A percentile compares a stretch with the other conserved stretches of the same genome.
These are phyloP conservation scores for Hyaloscypha variabilis DNA, from an alignment of 495 filamentous ascomycete species.

Conservation along the genomic window DNA sequence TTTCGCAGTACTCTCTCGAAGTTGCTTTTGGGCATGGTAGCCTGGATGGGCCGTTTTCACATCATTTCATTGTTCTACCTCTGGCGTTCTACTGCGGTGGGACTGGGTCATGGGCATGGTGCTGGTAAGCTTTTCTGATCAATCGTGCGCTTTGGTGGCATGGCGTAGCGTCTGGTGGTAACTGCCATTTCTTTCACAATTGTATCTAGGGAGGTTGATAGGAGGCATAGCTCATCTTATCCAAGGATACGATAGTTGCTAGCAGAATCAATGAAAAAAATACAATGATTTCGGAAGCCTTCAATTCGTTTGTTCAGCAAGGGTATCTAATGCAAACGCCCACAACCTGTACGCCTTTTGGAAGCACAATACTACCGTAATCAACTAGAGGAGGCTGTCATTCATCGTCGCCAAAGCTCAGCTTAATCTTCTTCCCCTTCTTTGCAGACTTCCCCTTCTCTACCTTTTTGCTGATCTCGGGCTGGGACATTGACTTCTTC, in stretches of 20 bases:
- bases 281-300: not conserved
- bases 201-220: slow-evolving; percentile 8
- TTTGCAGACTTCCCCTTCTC: slow-evolving; percentile 38
- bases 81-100: slow-evolving; percentile 13
- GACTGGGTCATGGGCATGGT: not conserved
- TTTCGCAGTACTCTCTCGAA: slow-evolving; percentile 1
- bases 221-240: slow-evolving; percentile 9
- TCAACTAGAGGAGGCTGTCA: slow-evolving; percentile 11
- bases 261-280: not conserved
- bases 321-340: slow-evolving; percentile 6
- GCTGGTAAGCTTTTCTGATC: not conserved
- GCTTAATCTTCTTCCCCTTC: slow-evolving; percentile 60
- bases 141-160: slow-evolving; percentile 6
- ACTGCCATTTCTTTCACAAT: slow-evolving; percentile 1
- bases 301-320: too few relatives aligned
- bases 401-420: slow-evolving; percentile 58
- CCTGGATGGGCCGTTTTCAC: not conserved
- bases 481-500: slow-evolving; percentile 17
- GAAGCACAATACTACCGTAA: not conserved
- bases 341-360: not conserved
- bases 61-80: slow-evolving; percentile 5
- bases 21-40: slow-evolving; percentile 1
- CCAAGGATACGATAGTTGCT: not conserved
- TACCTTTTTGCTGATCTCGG: slow-evolving; percentile 25
- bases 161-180: slow-evolving; percentile 1